Evolutionary conservation across 345 rosid genomes (phyloP).

Genomic region (Xanthoceras sorbifolium): DNA sequence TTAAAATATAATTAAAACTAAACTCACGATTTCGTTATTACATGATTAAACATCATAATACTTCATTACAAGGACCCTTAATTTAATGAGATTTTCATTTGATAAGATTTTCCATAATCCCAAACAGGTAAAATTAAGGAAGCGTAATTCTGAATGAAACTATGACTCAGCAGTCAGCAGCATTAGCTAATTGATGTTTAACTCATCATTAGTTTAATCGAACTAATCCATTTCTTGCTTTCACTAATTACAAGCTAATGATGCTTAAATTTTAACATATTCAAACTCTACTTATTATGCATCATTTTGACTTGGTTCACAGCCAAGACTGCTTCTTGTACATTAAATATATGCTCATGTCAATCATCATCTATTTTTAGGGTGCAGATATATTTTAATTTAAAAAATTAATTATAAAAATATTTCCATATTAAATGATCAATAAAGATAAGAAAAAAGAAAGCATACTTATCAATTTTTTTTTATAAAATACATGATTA

Average conservation of each 20-base stretch:
- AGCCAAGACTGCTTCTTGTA: neutral
- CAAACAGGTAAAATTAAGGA: neutral
- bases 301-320: neutral
- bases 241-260: neutral
- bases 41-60: too few relatives aligned
- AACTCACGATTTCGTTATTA: too few relatives aligned
- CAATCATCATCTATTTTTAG: too few relatives aligned
- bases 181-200: neutral
- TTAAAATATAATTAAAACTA: too few relatives aligned
- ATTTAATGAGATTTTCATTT: conserved; percentile 5
- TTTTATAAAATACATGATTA: too few relatives aligned
- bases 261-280: neutral
- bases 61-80: too few relatives aligned
- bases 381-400: too few relatives aligned
- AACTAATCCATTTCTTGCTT: neutral
- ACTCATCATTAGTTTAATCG: neutral
- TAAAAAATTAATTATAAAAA: too few relatives aligned
- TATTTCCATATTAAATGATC: too few relatives aligned
- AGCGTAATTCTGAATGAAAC: neutral
- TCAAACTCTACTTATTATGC: neutral
- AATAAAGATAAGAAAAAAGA: too few relatives aligned
- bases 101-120: neutral
- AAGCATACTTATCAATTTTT: too few relatives aligned
- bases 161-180: neutral
- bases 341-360: neutral